Base-by-base conservation (phyloP, 257 asterid genomes). In the Solanum chilense region DNA sequence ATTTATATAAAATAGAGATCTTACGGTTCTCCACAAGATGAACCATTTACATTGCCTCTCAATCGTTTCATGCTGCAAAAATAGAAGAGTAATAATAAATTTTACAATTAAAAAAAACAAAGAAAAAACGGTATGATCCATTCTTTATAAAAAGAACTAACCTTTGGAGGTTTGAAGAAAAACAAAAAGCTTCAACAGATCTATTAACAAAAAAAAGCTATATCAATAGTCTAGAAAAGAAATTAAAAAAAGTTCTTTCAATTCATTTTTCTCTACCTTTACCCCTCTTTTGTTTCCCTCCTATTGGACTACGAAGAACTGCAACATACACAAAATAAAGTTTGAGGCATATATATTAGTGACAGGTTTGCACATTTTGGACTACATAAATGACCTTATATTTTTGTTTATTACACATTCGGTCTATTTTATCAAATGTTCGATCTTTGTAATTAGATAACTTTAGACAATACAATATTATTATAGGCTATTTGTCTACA, bases 1-100 rank as follows among this genome's bases (percentile, higher is more conserved):
- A 60, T 60, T 62, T 44, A 82, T 42, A 73, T 45, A 64, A 80
- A 52, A 88, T 14, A 39, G 85, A 58, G 77, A 86, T 88, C 96
- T 93, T 94, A 96, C 99, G 95, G 89, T 91, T 95, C 97, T 75
- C 91, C 97, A 23, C 96, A 94, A 86, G 95, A 92, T 84, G 96
- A 90, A 73, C 86, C 87, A 87, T 86, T 90, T 86, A 83, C 93
- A 87, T 95, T 95, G 52, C 94, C 98, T 88, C 96, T 85, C 74
- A 90, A 85, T 84, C 98, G 95, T 94, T 94, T 94, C 98, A 96
- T 96, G 89, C 87, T 94, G 29, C 47, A 88, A 37, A 84, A 33
- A 84, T 11, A 58, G 9, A 45, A 84, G 81, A 85, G 20, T 41
- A 89, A 86, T 29, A 89, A 77, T 4, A 86, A 87, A 82, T 62